Percentiles rank a stretch among this genome's conserved stretches.
These are phyloP conservation scores for Calocera viscosa DNA, from an alignment of 768 basidiomycete species.

Conservation along the genomic window DNA sequence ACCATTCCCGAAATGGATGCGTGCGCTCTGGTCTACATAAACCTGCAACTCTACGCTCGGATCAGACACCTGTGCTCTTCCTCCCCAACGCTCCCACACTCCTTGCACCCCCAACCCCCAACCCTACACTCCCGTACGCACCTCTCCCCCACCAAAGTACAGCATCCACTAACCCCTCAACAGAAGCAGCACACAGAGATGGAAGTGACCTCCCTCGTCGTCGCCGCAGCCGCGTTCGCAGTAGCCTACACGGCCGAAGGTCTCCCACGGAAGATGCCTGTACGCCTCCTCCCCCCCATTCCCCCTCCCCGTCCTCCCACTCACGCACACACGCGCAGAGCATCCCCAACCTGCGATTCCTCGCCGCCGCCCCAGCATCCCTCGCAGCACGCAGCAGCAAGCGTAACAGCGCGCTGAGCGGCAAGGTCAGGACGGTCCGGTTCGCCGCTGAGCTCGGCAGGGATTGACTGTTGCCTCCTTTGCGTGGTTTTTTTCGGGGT, in stretches of 20 bases:
- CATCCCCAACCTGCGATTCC: not conserved
- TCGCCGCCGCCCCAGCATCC: not conserved
- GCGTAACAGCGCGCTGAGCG: not conserved
- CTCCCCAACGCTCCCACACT: too few relatives aligned
- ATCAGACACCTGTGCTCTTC: too few relatives aligned
- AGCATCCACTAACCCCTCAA: too few relatives aligned
- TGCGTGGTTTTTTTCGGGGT: not conserved
- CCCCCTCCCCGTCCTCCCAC: not conserved
- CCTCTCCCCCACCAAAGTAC: too few relatives aligned
- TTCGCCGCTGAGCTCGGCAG: not conserved
- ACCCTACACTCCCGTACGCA: too few relatives aligned
- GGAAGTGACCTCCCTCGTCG: conserved; percentile 4
- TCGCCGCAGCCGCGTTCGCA: not conserved
- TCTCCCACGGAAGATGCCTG: not conserved
- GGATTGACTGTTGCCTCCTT: not conserved
- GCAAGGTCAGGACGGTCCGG: not conserved
- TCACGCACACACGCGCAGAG: not conserved
- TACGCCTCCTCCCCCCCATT: not conserved
- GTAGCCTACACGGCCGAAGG: conserved; percentile 6
- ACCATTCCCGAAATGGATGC: too few relatives aligned
- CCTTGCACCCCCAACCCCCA: too few relatives aligned
- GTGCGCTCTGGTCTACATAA: too few relatives aligned
- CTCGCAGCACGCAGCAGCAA: not conserved
- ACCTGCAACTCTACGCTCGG: too few relatives aligned
- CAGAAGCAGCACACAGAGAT: not conserved